Conservation (phyloP, 371 early-diverging fungal species). For the Cokeromyces recurvatus region DNA sequence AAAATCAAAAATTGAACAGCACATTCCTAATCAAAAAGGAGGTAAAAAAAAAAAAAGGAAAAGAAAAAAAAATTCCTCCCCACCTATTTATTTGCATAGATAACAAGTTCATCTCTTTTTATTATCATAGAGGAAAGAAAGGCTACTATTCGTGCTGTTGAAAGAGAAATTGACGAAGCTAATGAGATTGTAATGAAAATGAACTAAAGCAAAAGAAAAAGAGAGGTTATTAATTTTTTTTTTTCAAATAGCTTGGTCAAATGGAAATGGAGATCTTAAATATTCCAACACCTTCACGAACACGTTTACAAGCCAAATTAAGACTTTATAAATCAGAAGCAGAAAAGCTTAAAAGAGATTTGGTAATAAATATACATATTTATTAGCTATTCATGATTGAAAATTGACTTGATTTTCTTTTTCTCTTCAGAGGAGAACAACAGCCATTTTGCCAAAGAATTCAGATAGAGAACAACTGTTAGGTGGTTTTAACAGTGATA, state of each 20-base stretch:
- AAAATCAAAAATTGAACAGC: constrained; percentile 52
- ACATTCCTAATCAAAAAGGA: constrained; percentile 58
- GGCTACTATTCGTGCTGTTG: constrained; percentile 65
- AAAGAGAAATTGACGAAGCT: constrained; percentile 89
- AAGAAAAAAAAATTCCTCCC: neutral
- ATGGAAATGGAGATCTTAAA: constrained; percentile 90
- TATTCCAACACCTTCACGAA: constrained; percentile 62
- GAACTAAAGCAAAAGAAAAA: constrained; percentile 1
- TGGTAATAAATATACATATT: constrained; percentile 36
- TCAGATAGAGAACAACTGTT: constrained; percentile 65
- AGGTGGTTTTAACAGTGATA: constrained; percentile 43
- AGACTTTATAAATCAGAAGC: constrained; percentile 74
- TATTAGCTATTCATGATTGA: neutral
- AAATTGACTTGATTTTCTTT: neutral
- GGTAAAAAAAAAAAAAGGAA: constrained; percentile 29
- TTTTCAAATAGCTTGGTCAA: constrained; percentile 65
- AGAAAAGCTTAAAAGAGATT: constrained; percentile 69
- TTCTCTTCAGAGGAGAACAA: constrained; percentile 30
- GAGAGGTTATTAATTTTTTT: neutral
- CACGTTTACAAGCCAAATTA: constrained; percentile 68
- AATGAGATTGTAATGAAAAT: constrained; percentile 71
- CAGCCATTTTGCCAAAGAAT: constrained; percentile 35
- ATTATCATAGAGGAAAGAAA: constrained; percentile 62
- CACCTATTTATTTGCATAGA: too few relatives aligned
- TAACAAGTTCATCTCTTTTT: too few relatives aligned